Conservation (phyloP, 2,329 filamentous ascomycete genomes). For the Periconia macrospinosa region DNA sequence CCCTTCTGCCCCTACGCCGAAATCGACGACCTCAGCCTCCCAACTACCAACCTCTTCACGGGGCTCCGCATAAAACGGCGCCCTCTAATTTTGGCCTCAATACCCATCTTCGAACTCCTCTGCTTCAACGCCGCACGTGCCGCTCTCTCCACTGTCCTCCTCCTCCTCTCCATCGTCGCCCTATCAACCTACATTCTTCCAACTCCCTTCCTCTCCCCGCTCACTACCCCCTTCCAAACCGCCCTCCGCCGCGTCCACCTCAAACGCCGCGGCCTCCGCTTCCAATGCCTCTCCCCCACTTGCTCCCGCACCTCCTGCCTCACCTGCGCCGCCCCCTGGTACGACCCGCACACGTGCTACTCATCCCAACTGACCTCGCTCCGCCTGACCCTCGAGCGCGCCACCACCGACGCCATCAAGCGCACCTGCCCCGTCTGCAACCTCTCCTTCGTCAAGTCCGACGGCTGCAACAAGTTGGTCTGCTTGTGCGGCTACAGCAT, state of each 20-base stretch:
- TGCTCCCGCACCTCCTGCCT: constrained; percentile 78
- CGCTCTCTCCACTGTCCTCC: constrained; percentile 56
- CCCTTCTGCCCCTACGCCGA: constrained; percentile 93
- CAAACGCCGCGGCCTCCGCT: constrained; percentile 72
- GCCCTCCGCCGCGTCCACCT: constrained; percentile 70
- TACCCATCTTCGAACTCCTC: constrained; percentile 37
- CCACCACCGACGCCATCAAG: constrained; percentile 92
- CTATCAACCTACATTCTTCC: constrained; percentile 22
- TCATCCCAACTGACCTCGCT: constrained; percentile 74
- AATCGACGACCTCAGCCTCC: constrained; percentile 60
- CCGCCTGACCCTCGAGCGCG: constrained; percentile 86
- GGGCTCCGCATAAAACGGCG: constrained; percentile 32
- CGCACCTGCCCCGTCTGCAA: constrained; percentile 91
- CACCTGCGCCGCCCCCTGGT: constrained; percentile 79
- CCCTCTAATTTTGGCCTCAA: constrained; percentile 30
- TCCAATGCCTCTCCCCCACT: constrained; percentile 70
- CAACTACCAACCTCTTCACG: constrained; percentile 26
- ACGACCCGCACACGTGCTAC: constrained; percentile 87
- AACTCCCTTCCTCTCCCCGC: constrained; percentile 13
- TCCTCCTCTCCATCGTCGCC: constrained; percentile 43
- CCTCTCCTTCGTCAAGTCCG: constrained; percentile 88
- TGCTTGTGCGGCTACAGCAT: constrained; percentile 96
- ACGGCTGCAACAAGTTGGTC: constrained; percentile 95
- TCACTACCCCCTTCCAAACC: constrained; percentile 52
- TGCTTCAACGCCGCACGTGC: constrained; percentile 50